phyloP scores from a whole-genome alignment of 1,284 basidiomycete genomes.

The Rhodotorula sp. region DNA sequence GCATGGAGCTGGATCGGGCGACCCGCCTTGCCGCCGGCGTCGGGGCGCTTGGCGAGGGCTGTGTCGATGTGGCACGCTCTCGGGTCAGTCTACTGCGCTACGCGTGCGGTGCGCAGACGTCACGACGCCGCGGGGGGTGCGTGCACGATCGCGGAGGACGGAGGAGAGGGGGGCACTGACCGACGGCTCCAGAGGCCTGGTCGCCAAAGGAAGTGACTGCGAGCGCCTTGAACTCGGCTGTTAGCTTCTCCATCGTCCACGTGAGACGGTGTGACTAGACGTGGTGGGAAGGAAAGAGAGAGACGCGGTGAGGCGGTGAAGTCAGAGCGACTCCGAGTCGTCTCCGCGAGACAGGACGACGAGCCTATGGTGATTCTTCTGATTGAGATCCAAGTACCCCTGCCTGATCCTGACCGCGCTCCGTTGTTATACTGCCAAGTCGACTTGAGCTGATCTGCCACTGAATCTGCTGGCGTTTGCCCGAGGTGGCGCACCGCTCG shows the following conservation, averaged over 20 bases:
- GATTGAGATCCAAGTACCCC: too few species aligned
- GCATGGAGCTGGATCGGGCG: slow-evolving; percentile 15
- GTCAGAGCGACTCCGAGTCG: too few species aligned
- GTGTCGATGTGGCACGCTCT: neutral
- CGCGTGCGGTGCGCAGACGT: too few species aligned
- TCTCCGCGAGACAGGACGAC: too few species aligned
- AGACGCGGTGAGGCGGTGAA: neutral
- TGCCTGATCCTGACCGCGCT: too few species aligned
- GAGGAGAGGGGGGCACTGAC: slow-evolving; percentile 16
- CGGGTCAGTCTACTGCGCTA: too few species aligned
- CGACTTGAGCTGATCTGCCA: too few species aligned
- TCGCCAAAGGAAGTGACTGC: slow-evolving; percentile 5
- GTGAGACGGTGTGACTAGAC: neutral
- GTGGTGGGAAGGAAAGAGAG: neutral
- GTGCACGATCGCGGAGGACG: slow-evolving; percentile 11
- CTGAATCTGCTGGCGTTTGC: too few species aligned
- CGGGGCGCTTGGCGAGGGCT: slow-evolving; percentile 32
- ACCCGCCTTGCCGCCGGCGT: slow-evolving; percentile 13
- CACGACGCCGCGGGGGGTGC: too few species aligned
- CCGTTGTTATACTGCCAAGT: too few species aligned
- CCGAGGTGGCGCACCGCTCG: too few species aligned
- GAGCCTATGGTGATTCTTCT: too few species aligned
- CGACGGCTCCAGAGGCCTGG: neutral
- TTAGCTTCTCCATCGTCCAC: slow-evolving; percentile 14
- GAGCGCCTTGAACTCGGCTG: slow-evolving; percentile 10